Base-by-base conservation (phyloP, 2,329 filamentous ascomycete genomes). In the Pseudogymnoascus sp. region DNA sequence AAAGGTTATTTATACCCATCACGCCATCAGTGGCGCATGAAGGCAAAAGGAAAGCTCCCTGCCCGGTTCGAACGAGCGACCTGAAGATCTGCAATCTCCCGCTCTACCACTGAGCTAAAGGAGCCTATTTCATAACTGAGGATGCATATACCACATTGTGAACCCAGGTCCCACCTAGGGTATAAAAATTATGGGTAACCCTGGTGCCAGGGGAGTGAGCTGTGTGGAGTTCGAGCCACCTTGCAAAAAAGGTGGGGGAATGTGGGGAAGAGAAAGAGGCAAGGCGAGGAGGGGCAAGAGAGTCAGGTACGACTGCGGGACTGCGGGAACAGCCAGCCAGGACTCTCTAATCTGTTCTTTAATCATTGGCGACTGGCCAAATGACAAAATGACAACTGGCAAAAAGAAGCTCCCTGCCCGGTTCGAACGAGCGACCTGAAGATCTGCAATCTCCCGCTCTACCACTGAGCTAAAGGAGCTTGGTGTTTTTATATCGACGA, bases 71-170 rank as follows among this genome's bases (percentile, higher is more conserved):
- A 62, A 62, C 60, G 40, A 62, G 43, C 38, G 60, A 62, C 60
- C 60, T 62, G 43, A 56, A 62, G 60, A 62, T 62, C 60, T 62
- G 60, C 60, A 62, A 62, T 62, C 60, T 62, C 60, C 43, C 60
- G 60, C 60, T 62, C 60, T 62, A 62, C 60, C 60, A 62, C 60
- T 62, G 60, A 62, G 60, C 60, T 62, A 62, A 62, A 62, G 60
- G 60, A 56, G 60, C 60, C 56, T 24, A 33, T 56, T 56, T 56
- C n/a, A 56, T 56, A 56, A 56, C 3, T 10, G 46, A 1, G 7
- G 24, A 16, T 8, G n/a, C 2, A 14, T 16, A 43, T 41, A 50
- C n/a, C n/a, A 22, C 8, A 16, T 53, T 14, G 14, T 14, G 50
- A 33, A 56, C 16, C 26, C 4, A 4, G 12, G 8, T 31, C 22